phyloP scores from a whole-genome alignment of 2,329 filamentous ascomycete species.

The Diaporthe batatas region DNA sequence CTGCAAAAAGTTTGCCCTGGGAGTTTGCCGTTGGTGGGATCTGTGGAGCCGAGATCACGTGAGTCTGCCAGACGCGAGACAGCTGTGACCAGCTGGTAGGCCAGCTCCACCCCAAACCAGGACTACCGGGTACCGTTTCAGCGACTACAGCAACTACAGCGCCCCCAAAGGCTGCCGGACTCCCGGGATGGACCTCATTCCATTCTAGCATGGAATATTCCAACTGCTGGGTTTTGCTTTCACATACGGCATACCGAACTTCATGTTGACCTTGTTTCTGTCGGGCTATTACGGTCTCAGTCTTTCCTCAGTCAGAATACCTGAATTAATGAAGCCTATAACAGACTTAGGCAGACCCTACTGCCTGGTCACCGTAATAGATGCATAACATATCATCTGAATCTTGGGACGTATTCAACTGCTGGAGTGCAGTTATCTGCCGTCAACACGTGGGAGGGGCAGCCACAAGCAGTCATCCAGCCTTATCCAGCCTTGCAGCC shows the following conservation, averaged over 20 bases:
- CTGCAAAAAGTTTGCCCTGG: constrained; percentile 38
- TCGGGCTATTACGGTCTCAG: neutral
- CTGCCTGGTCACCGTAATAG: neutral
- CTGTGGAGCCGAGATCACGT: constrained; percentile 37
- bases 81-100: neutral
- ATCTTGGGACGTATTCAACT: neutral
- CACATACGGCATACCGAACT: no score
- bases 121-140: no score
- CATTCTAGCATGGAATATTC: neutral
- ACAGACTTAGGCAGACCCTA: no score
- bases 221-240: neutral
- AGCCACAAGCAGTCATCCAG: neutral
- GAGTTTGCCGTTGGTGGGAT: constrained; percentile 34
- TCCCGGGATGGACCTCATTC: neutral
- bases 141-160: neutral
- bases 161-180: neutral
- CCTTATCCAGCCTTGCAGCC: neutral
- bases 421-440: neutral
- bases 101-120: neutral
- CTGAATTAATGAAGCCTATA: neutral
- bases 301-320: neutral
- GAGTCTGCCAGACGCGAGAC: neutral
- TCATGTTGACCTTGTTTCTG: neutral
- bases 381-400: neutral
- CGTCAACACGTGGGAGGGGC: neutral